phyloP scores from a whole-genome alignment of 2,329 filamentous ascomycete genomes.

The Aspergillus ochraceoroseus region DNA sequence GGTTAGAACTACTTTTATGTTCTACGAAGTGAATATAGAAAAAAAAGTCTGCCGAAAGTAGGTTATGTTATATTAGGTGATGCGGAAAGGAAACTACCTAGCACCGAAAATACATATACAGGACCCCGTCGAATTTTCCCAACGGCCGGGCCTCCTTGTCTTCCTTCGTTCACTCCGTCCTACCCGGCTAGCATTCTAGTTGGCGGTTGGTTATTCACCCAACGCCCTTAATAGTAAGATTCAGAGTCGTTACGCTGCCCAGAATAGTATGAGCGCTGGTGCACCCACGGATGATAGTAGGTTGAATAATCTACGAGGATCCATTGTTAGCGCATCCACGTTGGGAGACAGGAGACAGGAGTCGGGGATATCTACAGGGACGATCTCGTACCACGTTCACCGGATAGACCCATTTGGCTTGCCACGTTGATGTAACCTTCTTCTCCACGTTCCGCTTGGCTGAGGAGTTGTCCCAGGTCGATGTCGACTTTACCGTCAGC shows the following conservation, averaged over 20 bases:
- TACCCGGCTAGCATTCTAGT: too few relatives aligned
- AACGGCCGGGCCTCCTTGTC: too few relatives aligned
- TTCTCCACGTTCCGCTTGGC: constrained; percentile 24
- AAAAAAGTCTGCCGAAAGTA: too few relatives aligned
- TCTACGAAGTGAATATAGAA: too few relatives aligned
- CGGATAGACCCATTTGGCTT: constrained; percentile 39
- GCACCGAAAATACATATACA: too few relatives aligned
- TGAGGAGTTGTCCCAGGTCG: constrained; percentile 31
- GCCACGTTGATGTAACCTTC: constrained; percentile 48
- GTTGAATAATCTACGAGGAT: constrained; percentile 36
- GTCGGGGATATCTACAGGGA: constrained; percentile 18
- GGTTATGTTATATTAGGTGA: too few relatives aligned
- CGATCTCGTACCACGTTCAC: constrained; percentile 35
- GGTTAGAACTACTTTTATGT: too few relatives aligned
- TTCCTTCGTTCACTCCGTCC: too few relatives aligned
- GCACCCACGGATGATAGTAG: constrained; percentile 41
- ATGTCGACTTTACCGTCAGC: constrained; percentile 18
- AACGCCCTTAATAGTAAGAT: neutral
- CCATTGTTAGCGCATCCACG: neutral
- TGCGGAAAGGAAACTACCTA: too few relatives aligned
- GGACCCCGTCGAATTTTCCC: too few relatives aligned
- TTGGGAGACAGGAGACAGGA: neutral
- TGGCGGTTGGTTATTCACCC: too few relatives aligned
- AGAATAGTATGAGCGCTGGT: constrained; percentile 24
- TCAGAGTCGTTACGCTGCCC: constrained; percentile 13